Evolutionary conservation across 345 rosid species (phyloP).

Genomic region (Camelina laxa): DNA sequence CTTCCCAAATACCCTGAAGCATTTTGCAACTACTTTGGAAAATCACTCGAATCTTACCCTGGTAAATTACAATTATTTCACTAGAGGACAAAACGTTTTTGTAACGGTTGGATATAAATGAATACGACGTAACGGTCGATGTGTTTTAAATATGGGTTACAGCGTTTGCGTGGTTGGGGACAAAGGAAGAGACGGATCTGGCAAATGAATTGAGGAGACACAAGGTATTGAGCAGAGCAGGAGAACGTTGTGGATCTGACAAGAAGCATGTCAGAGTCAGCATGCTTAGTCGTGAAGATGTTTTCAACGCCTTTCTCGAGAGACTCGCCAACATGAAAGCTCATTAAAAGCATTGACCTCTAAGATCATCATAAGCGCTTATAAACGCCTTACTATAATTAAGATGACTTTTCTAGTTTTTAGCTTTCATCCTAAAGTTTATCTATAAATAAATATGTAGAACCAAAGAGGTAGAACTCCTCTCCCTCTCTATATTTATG

Average conservation of each 20-base stretch:
- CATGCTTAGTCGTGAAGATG: constrained; percentile 70
- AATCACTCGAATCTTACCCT: constrained; percentile 54
- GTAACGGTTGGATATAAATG: constrained; percentile 27
- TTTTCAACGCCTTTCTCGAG: constrained; percentile 60
- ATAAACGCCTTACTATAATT: neutral
- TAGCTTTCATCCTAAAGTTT: constrained; percentile 16
- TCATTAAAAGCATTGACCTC: constrained; percentile 32
- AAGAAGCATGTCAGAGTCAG: constrained; percentile 62
- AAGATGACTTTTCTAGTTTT: constrained; percentile 2
- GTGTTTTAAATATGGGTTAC: neutral
- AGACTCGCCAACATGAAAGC: constrained; percentile 58
- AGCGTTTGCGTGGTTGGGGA: constrained; percentile 90
- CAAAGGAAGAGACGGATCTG: constrained; percentile 57
- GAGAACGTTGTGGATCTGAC: constrained; percentile 62
- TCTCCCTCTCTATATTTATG: neutral
- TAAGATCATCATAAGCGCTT: constrained; percentile 2
- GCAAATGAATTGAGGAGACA: constrained; percentile 53
- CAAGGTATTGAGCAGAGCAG: constrained; percentile 62
- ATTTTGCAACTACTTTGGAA: constrained; percentile 65
- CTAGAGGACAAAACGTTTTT: neutral
- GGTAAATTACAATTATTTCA: constrained; percentile 47
- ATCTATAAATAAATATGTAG: constrained; percentile 2
- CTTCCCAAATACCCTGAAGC: constrained; percentile 60
- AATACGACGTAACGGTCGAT: constrained; percentile 32
- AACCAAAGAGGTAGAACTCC: neutral